Percentiles rank a stretch among this genome's conserved stretches.
These are phyloP conservation scores for Backusella parvicylindrica DNA, from an alignment of 192 early-diverging fungal genomes.

Conservation along the genomic window DNA sequence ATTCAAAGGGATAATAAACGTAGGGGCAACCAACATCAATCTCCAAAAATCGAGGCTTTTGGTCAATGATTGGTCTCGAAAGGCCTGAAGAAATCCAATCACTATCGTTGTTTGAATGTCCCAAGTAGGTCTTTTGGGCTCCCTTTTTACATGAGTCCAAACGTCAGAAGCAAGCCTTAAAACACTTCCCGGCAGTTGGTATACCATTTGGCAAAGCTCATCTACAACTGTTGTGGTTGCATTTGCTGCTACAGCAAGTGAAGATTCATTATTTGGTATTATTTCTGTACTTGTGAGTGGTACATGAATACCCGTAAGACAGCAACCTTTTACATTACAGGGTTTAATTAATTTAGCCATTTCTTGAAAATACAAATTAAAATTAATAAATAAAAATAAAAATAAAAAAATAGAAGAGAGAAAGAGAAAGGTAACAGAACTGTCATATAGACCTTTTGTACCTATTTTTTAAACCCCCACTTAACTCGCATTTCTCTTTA, in stretches of 20 bases:
- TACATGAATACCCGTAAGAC: background rate
- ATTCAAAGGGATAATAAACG: constrained; percentile 13
- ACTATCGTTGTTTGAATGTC: constrained; percentile 22
- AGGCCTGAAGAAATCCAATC: constrained; percentile 14
- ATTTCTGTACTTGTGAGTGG: background rate
- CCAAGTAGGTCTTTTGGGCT: constrained; percentile 29
- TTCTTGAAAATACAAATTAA: background rate
- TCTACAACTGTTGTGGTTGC: background rate
- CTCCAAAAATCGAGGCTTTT: constrained; percentile 24
- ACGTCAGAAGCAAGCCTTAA: background rate
- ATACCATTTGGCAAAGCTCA: constrained; percentile 9
- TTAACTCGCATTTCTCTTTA: background rate
- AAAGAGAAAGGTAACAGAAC: background rate
- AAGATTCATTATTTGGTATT: background rate
- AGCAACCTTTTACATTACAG: constrained; percentile 1
- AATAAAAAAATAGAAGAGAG: background rate
- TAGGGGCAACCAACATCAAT: constrained; percentile 17
- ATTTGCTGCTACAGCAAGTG: background rate
- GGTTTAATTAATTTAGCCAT: background rate
- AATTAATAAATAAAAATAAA: background rate
- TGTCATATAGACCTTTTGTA: background rate
- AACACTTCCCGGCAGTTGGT: background rate
- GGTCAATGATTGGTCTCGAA: constrained; percentile 2
- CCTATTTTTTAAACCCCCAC: background rate
- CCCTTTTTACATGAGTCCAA: constrained; percentile 5